A percentile compares a stretch with the other conserved stretches of the same genome.
Evolutionary conservation across 1,139 yeast genomes (phyloP).

Genomic region (Debaryomyces robertsiae): DNA sequence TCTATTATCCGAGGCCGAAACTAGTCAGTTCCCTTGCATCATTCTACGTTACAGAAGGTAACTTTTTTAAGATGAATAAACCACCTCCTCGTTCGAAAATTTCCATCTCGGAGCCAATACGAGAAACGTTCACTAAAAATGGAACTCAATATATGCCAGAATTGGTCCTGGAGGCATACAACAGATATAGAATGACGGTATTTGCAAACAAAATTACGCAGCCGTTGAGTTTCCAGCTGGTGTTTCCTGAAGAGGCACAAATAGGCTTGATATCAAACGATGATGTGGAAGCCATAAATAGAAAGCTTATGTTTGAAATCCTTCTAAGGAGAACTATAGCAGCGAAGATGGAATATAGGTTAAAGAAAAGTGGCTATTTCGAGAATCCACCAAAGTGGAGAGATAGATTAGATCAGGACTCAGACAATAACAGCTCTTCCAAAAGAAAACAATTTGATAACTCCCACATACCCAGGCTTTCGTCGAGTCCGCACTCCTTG

Average conservation of each 20-base stretch:
- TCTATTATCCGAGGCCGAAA: conserved; percentile 11
- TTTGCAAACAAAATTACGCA: conserved; percentile 24
- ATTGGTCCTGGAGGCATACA: conserved; percentile 19
- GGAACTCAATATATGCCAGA: conserved; percentile 14
- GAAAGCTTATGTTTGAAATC: conserved; percentile 38
- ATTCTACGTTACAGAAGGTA: conserved; percentile 1
- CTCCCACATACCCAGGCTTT: conserved; percentile 8
- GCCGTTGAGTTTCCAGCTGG: conserved; percentile 31
- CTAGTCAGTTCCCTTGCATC: background rate
- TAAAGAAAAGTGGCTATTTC: conserved; percentile 24
- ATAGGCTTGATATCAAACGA: conserved; percentile 22
- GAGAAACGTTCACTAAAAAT: conserved; percentile 18
- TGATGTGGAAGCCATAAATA: conserved; percentile 35
- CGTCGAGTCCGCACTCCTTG: too few species aligned
- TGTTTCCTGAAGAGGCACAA: conserved; percentile 35
- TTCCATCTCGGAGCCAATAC: conserved; percentile 23
- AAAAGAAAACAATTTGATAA: background rate
- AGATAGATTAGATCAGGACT: background rate
- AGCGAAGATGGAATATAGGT: conserved; percentile 44
- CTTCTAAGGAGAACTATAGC: conserved; percentile 46
- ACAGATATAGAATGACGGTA: conserved; percentile 31
- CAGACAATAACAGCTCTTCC: conserved; percentile 1
- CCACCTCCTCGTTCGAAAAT: background rate
- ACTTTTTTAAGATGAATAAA: conserved; percentile 1
- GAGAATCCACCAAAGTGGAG: background rate